Percentiles rank a stretch among this genome's conserved stretches.
Conservation (phyloP, 2,329 filamentous ascomycete species). For the Xylaria sp. region DNA sequence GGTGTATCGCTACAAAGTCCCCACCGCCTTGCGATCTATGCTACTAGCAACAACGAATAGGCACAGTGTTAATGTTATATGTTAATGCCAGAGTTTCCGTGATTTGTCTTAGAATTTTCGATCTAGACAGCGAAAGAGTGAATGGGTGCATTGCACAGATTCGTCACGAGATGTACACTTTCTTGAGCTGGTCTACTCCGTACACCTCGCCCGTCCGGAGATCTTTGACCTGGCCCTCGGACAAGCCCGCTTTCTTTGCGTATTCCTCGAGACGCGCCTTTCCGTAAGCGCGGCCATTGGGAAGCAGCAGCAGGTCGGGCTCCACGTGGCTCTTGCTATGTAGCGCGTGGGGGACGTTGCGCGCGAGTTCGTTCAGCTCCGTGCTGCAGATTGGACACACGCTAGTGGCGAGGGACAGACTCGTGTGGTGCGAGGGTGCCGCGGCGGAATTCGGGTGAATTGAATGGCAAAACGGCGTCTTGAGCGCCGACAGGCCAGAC, state of each 20-base stretch:
- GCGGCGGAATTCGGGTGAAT: conserved; percentile 47
- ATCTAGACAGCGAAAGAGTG: background rate
- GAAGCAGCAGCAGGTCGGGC: conserved; percentile 84
- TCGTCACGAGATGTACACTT: conserved; percentile 85
- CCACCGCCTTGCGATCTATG: background rate
- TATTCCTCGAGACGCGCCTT: conserved; percentile 77
- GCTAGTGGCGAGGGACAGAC: conserved; percentile 68
- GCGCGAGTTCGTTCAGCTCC: conserved; percentile 90
- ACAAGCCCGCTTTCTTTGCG: conserved; percentile 80
- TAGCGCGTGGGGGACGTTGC: conserved; percentile 90
- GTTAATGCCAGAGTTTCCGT: background rate
- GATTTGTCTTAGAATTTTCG: background rate
- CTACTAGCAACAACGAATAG: too few relatives aligned
- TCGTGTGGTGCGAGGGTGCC: conserved; percentile 54
- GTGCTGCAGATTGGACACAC: conserved; percentile 96
- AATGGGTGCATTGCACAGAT: conserved; percentile 5
- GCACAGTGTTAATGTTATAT: background rate
- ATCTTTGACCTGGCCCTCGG: conserved; percentile 76
- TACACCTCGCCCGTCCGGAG: conserved; percentile 78
- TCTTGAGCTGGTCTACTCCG: conserved; percentile 72
- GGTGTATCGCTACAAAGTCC: background rate
- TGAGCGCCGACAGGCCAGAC: conserved; percentile 91
- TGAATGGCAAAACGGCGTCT: conserved; percentile 92
- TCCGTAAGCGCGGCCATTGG: conserved; percentile 88
- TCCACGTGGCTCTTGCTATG: conserved; percentile 95